These are phyloP conservation scores for Tulasnella sp. DNA, from an alignment of 768 basidiomycete genomes.

Conservation along the genomic window DNA sequence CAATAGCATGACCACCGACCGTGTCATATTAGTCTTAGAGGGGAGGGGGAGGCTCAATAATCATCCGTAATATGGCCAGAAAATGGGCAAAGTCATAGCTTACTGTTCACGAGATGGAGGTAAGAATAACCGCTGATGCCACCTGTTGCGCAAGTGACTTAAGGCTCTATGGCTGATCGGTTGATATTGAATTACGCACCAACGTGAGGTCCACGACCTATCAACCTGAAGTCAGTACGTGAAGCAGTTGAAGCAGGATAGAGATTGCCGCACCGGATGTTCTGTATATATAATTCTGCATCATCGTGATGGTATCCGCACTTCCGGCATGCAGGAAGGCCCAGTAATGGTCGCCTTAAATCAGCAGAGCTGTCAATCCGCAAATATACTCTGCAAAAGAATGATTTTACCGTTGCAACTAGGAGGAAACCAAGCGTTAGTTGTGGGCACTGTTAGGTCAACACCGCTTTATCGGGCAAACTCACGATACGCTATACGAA, in stretches of 20 bases:
- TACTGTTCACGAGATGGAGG: too few relatives aligned
- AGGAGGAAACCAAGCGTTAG: not conserved
- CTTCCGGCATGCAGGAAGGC: not conserved
- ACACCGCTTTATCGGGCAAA: too few relatives aligned
- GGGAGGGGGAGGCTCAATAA: not conserved
- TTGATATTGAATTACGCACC: not conserved
- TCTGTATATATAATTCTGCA: not conserved
- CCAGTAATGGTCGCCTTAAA: not conserved
- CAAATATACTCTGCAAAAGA: too few relatives aligned
- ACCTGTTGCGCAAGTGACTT: not conserved
- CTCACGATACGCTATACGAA: not conserved
- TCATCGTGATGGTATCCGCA: not conserved
- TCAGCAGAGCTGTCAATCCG: not conserved
- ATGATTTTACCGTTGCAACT: not conserved
- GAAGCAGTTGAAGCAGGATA: not conserved
- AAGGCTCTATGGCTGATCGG: not conserved
- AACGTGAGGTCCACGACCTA: conserved; percentile 8
- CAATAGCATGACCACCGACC: not conserved
- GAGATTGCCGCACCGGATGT: not conserved
- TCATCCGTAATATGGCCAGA: too few relatives aligned
- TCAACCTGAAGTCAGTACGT: not conserved
- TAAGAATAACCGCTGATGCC: too few relatives aligned
- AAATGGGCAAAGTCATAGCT: too few relatives aligned
- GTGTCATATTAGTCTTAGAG: not conserved
- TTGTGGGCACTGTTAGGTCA: not conserved